A percentile compares a stretch with the other conserved stretches of the same genome.
Evolutionary conservation across 495 filamentous ascomycete species (phyloP).

Genomic region (Staphylotrichum tortipilum): DNA sequence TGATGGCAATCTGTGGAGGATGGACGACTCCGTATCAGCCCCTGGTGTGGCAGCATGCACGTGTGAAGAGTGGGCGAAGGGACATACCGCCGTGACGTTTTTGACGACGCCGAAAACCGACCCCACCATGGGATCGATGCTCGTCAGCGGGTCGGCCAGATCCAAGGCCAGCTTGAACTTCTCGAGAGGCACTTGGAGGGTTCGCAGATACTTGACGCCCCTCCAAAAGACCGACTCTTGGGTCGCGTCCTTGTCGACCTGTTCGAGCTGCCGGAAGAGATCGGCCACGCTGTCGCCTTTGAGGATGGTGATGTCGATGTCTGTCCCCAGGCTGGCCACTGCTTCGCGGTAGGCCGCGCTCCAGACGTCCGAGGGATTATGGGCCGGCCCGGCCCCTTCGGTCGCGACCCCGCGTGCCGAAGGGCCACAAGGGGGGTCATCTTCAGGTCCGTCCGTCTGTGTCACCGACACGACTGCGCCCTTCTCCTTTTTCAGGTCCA

Average conservation of each 20-base stretch:
- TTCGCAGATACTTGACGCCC: neutral
- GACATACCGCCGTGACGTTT: neutral
- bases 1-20: conserved; percentile 15
- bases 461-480: too few species aligned
- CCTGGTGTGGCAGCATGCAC: too few species aligned
- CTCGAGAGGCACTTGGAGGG: neutral
- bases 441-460: too few species aligned
- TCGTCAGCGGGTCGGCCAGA: conserved; percentile 2
- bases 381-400: neutral
- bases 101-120: conserved; percentile 3
- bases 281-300: neutral
- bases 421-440: too few species aligned
- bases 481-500: too few species aligned
- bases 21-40: too few species aligned
- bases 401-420: too few species aligned
- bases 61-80: neutral
- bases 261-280: neutral
- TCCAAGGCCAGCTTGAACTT: neutral
- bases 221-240: neutral
- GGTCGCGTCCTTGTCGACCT: conserved; percentile 10
- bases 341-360: conserved; percentile 15
- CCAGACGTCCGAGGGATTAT: conserved; percentile 4
- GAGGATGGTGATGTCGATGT: neutral
- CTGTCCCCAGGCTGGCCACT: conserved; percentile 2
- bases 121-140: neutral